Base-by-base conservation (phyloP, 164 flowering plant genomes). In the Stephania yunnanensis region DNA sequence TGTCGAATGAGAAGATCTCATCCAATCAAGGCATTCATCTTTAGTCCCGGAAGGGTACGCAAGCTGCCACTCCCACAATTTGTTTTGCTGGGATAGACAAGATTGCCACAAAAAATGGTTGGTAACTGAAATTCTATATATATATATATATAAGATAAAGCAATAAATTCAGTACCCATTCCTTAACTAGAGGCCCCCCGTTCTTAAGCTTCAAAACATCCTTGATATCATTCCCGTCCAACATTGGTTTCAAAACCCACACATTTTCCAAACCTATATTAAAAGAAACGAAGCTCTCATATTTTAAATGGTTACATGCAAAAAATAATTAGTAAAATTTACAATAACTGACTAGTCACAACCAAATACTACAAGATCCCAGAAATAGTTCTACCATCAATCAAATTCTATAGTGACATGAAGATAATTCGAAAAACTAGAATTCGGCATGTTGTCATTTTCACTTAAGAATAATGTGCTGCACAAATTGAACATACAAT, bases 201-300 rank as follows among this genome's bases (percentile, higher is more conserved):
- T 85, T 68, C 80, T 85, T 84, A n/a, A 94, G 87, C 84, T 91
- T 84, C 82, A 94, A 81, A 65, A 87, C 77, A 46, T 70, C 78
- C 94, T 94, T 96, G 69, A 96, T 90, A 30, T 87, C 92, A 73
- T 87, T 96, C 75, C 99, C 99, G 82, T 90, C 90, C 17, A 90
- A 82, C 77, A 96, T 70, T 12, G 97, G 97, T 76, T 94, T 96
- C 72, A 83, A 74, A 65, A 88, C 91, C 97, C 97, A 94, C 3
- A 90, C 84, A 64, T 89, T 86, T 5, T 96, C 97, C 44, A 96
- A 87, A 76, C 88, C 98, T 96, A 87, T 70, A 75, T 70, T 71
- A 36, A 44, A 10, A 25, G n/a, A 53, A 15, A 68, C 48, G 67
- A 42, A 55, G 29, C 22, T 61, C 45, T 74, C 30, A 19, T 55